Conservation (phyloP, 2,329 filamentous ascomycete genomes). For the Coleophoma cylindrospora region DNA sequence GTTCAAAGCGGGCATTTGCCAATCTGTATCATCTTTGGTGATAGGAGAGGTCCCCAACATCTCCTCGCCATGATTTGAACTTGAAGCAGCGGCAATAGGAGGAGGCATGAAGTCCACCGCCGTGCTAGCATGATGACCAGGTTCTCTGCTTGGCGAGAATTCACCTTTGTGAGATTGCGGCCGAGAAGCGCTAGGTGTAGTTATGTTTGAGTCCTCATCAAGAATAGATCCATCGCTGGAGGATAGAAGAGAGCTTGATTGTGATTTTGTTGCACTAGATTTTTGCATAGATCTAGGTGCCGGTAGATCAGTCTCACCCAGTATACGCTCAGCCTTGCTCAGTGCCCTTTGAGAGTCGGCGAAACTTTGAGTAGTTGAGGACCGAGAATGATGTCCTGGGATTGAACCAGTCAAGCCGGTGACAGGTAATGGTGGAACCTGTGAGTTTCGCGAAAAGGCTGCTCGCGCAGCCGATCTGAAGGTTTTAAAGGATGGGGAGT, state of each 20-base stretch:
- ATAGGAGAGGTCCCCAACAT: too few species aligned
- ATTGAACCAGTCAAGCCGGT: not conserved
- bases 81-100: too few species aligned
- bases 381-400: not conserved
- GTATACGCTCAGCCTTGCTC: conserved; percentile 3
- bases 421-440: not conserved
- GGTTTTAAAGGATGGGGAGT: not conserved
- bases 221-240: conserved; percentile 22
- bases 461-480: not conserved
- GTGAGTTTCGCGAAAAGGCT: not conserved
- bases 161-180: conserved; percentile 19
- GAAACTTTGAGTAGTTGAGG: not conserved
- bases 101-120: not conserved
- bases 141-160: not conserved
- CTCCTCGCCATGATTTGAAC: too few species aligned
- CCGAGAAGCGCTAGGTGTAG: conserved; percentile 20
- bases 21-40: not conserved
- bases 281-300: not conserved
- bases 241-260: conserved; percentile 12
- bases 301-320: conserved; percentile 2
- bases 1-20: not conserved
- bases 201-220: conserved; percentile 20
- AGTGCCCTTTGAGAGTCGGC: not conserved
- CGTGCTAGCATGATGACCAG: not conserved
- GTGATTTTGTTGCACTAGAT: not conserved